A percentile compares a stretch with the other conserved stretches of the same genome.
phyloP scores from a whole-genome alignment of 2,329 filamentous ascomycete species.

The Colletotrichum phormii region DNA sequence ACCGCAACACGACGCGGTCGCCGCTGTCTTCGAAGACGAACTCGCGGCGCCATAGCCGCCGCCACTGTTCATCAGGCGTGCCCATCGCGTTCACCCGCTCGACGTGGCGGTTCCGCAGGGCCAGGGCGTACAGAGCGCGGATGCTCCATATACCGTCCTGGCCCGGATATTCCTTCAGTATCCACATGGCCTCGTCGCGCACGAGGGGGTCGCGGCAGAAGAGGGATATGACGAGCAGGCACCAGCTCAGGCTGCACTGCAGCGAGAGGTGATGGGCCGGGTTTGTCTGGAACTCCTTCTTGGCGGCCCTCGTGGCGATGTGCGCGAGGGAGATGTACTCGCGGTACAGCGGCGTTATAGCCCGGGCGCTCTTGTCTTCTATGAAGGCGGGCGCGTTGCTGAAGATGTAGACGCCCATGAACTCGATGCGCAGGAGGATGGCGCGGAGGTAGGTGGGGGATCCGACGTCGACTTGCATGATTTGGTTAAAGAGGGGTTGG shows the following conservation, averaged over 20 bases:
- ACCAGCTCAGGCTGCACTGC: slow-evolving; percentile 44
- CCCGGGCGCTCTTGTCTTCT: slow-evolving; percentile 36
- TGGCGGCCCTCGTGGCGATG: slow-evolving; percentile 40
- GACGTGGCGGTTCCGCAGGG: slow-evolving; percentile 41
- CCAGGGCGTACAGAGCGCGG: slow-evolving; percentile 43
- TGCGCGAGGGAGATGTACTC: slow-evolving; percentile 48
- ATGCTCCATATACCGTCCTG: slow-evolving; percentile 49
- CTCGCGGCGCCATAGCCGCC: slow-evolving; percentile 47
- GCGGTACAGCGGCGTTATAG: slow-evolving; percentile 44
- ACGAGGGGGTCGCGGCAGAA: slow-evolving; percentile 47
- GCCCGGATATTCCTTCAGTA: slow-evolving; percentile 47
- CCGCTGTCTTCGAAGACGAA: slow-evolving; percentile 50
- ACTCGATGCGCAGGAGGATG: slow-evolving; percentile 48
- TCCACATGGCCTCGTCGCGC: slow-evolving; percentile 46
- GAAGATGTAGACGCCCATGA: slow-evolving; percentile 43
- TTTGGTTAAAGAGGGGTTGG: slow-evolving; percentile 47
- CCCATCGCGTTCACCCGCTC: slow-evolving; percentile 44
- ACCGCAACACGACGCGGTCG: slow-evolving; percentile 46
- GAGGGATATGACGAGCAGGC: slow-evolving; percentile 41
- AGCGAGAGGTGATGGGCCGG: slow-evolving; percentile 43
- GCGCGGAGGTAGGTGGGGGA: slow-evolving; percentile 46
- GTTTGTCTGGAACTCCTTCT: slow-evolving; percentile 29
- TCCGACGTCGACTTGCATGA: slow-evolving; percentile 42
- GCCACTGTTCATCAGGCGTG: slow-evolving; percentile 45
- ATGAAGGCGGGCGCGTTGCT: slow-evolving; percentile 43